Evolutionary conservation across 805 yeast species (phyloP), one percentile per base, ranked within the genome.

Genomic region (Wickerhamiella allomyrinae): DNA sequence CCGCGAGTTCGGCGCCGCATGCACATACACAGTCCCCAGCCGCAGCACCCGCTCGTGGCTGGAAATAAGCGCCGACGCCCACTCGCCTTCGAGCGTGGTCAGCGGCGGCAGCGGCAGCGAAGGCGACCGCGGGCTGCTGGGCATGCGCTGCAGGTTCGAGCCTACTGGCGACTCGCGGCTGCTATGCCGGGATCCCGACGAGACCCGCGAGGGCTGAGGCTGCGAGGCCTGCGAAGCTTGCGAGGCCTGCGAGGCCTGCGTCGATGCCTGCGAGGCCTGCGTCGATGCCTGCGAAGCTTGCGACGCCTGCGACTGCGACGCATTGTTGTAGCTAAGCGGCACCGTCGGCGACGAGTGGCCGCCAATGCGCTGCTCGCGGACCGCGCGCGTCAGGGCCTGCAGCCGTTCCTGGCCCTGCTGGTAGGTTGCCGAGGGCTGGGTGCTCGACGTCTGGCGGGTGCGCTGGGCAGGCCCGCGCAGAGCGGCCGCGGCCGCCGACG

Each of bases 11-110:
- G 51, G 41, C 23, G 51, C 49, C 19, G 44, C 47, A 17, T 36
- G 43, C 14, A 59, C 54, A 14, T 41, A 29, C 3, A 68, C 70
- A 2, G 62, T 60, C 1, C 74, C 76, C 11, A 67, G 49, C 41
- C 63, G 63, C 41, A 71, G 45, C 6, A 73, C 60, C 36, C 77
- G 60, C 53, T 73, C 79, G 29, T 68, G 67, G 7, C 63, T 57
- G 40, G 65, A 63, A 13, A 52, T 53, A 38, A 73, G 59, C 41
- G 66, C 60, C 21, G 53, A 52, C 8, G 62, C 57, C 72, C 74
- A 73, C 20, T 74, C 74, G 4, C 62, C 56, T 46, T 73, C 79
- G 2, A 69, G 49, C 9, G 67, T 54, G 1, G 70, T 58, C n/a
- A 62, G 48, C 1, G 75, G 72, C 7, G 68, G 62, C 2, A 31